phyloP scores from a whole-genome alignment of 2,329 filamentous ascomycete species.

The Phialocephala sp. region DNA sequence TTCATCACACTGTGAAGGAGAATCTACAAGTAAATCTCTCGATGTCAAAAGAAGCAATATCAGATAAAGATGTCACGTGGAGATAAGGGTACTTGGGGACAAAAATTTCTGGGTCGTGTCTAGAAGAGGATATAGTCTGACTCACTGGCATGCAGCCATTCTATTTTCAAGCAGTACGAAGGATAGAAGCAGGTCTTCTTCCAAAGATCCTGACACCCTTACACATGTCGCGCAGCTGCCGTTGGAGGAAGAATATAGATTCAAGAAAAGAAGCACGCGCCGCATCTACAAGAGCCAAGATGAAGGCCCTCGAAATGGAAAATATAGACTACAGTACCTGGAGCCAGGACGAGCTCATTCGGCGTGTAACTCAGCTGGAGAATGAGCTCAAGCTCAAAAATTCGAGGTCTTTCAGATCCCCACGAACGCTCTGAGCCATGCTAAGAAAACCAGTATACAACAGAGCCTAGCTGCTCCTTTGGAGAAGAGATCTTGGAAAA shows the following conservation, averaged over 20 bases:
- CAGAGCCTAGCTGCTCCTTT: background rate
- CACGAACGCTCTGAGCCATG: background rate
- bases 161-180: constrained; percentile 14
- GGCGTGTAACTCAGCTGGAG: constrained; percentile 72
- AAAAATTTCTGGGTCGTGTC: constrained; percentile 11
- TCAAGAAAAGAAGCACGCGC: constrained; percentile 25
- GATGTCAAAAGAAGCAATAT: constrained; percentile 21
- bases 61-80: constrained; percentile 28
- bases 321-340: constrained; percentile 65
- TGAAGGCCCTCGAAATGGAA: constrained; percentile 27
- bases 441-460: background rate
- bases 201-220: constrained; percentile 5
- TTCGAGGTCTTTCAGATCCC: constrained; percentile 33
- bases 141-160: constrained; percentile 26
- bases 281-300: constrained; percentile 22
- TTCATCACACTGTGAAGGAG: background rate
- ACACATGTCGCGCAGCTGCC: constrained; percentile 28
- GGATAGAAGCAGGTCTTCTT: constrained; percentile 18
- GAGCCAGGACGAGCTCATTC: constrained; percentile 71
- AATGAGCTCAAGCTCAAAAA: constrained; percentile 62
- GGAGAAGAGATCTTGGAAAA: constrained; percentile 49
- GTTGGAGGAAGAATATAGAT: constrained; percentile 28
- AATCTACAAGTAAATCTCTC: constrained; percentile 33
- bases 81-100: constrained; percentile 29
- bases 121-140: background rate